These are phyloP conservation scores for Amphibolis antarctica DNA, from an alignment of 106 monocot genomes.

Conservation along the genomic window DNA sequence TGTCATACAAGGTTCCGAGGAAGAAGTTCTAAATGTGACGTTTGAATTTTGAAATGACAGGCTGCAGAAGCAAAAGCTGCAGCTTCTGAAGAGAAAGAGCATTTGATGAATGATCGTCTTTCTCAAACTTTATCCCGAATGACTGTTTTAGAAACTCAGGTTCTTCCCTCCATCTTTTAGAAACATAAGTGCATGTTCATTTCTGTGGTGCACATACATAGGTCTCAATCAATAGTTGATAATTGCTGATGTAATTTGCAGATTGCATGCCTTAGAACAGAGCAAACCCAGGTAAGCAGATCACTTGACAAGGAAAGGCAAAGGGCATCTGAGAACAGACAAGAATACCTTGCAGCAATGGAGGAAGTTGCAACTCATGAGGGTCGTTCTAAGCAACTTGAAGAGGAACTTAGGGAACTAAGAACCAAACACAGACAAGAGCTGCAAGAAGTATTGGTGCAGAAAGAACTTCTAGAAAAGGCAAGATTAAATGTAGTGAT, in stretches of 20 bases:
- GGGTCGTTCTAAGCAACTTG: slow-evolving; percentile 81
- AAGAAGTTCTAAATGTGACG: neutral
- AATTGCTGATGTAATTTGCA: slow-evolving; percentile 18
- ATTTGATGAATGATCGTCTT: slow-evolving; percentile 68
- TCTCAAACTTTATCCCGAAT: slow-evolving; percentile 76
- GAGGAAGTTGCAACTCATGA: slow-evolving; percentile 98
- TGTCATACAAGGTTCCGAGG: neutral
- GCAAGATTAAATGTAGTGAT: slow-evolving; percentile 17
- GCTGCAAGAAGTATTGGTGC: slow-evolving; percentile 49
- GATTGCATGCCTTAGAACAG: slow-evolving; percentile 88
- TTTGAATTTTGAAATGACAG: slow-evolving; percentile 25
- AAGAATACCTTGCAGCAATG: slow-evolving; percentile 73
- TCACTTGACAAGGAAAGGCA: slow-evolving; percentile 93
- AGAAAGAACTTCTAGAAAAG: slow-evolving; percentile 81
- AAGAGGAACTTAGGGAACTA: slow-evolving; percentile 82
- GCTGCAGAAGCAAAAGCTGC: slow-evolving; percentile 98
- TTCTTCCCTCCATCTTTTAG: slow-evolving; percentile 5
- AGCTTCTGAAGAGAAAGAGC: slow-evolving; percentile 75
- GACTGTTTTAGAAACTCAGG: slow-evolving; percentile 91
- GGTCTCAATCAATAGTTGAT: neutral
- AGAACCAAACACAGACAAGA: slow-evolving; percentile 62
- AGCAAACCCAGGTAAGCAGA: slow-evolving; percentile 79
- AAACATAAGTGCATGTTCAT: neutral
- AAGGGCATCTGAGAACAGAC: slow-evolving; percentile 88
- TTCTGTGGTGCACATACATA: neutral